Percentiles rank a stretch among this genome's conserved stretches.
These are phyloP conservation scores for Colletotrichum sojae DNA, from an alignment of 2,329 filamentous ascomycete genomes.

Conservation along the genomic window DNA sequence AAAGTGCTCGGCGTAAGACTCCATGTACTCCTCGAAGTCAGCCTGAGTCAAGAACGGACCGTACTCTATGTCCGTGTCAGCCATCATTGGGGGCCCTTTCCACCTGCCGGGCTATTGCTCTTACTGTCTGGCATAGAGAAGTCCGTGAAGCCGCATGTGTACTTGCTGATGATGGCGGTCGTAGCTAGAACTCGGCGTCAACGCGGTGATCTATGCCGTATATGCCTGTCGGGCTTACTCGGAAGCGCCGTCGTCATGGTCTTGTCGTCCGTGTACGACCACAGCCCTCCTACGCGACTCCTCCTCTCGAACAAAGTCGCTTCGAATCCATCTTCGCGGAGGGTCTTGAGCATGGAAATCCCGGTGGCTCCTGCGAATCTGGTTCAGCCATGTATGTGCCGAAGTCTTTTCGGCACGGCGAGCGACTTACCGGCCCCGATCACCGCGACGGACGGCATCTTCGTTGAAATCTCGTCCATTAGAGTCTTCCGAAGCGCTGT, in stretches of 20 bases:
- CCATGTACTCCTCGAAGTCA: constrained; percentile 55
- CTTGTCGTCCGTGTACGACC: constrained; percentile 56
- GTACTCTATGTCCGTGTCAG: constrained; percentile 44
- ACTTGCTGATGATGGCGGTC: constrained; percentile 54
- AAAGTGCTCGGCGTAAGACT: constrained; percentile 57
- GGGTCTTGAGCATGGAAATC: constrained; percentile 54
- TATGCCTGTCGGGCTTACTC: constrained; percentile 40
- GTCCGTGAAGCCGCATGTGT: constrained; percentile 56
- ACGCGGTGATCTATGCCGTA: not conserved
- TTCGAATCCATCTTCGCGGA: constrained; percentile 60
- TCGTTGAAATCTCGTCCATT: constrained; percentile 16
- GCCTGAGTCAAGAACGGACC: constrained; percentile 44
- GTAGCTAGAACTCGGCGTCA: constrained; percentile 43
- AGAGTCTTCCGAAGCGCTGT: not conserved
- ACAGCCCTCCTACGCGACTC: constrained; percentile 58
- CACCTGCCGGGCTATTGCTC: not conserved
- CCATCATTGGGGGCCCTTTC: too few relatives aligned
- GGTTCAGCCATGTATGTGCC: not conserved
- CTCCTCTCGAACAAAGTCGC: constrained; percentile 56
- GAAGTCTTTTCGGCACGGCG: not conserved
- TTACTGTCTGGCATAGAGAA: constrained; percentile 57
- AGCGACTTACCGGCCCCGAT: constrained; percentile 44
- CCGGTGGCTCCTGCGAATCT: constrained; percentile 45
- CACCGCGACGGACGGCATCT: constrained; percentile 49
- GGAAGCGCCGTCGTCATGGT: constrained; percentile 51